These are phyloP conservation scores for Cystobasidium tubakii DNA, from an alignment of 768 basidiomycete species.

Conservation along the genomic window DNA sequence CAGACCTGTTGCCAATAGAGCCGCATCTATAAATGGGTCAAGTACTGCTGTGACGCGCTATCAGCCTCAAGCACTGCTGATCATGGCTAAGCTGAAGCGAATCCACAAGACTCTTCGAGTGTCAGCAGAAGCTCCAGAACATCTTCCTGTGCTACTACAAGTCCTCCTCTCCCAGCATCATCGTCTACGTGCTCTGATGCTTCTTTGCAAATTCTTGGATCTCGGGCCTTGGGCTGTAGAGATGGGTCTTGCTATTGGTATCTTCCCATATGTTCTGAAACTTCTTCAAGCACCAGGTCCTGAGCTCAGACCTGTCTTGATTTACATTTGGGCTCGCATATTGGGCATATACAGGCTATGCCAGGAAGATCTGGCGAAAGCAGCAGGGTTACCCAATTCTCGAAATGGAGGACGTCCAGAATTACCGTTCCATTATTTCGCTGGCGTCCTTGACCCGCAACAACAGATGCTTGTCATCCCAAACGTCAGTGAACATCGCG, in stretches of 20 bases:
- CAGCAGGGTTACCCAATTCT: conserved; percentile 51
- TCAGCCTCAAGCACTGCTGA: conserved; percentile 10
- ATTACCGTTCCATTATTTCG: conserved; percentile 65
- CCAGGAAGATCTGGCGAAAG: conserved; percentile 79
- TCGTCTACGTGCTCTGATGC: conserved; percentile 86
- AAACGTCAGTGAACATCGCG: conserved; percentile 88
- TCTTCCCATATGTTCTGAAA: conserved; percentile 97
- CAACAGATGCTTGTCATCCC: conserved; percentile 57
- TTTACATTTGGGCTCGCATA: conserved; percentile 98
- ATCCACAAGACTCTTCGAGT: conserved; percentile 22
- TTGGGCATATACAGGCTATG: conserved; percentile 91
- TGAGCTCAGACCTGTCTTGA: conserved; percentile 92
- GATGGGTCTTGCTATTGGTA: conserved; percentile 88
- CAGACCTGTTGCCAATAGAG: neutral
- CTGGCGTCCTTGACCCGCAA: conserved; percentile 60
- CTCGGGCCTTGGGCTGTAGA: conserved; percentile 98
- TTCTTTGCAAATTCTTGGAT: conserved; percentile 94
- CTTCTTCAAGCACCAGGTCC: conserved; percentile 88
- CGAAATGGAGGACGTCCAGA: conserved; percentile 17
- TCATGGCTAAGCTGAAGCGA: conserved; percentile 38
- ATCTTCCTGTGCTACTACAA: conserved; percentile 94
- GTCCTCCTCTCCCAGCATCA: conserved; percentile 94
- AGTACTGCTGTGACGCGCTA: conserved; percentile 66
- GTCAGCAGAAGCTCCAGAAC: conserved; percentile 70
- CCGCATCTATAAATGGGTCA: conserved; percentile 48